These are phyloP conservation scores for Orbilia blumenaviensis DNA, from an alignment of 2,329 filamentous ascomycete genomes.

Conservation along the genomic window DNA sequence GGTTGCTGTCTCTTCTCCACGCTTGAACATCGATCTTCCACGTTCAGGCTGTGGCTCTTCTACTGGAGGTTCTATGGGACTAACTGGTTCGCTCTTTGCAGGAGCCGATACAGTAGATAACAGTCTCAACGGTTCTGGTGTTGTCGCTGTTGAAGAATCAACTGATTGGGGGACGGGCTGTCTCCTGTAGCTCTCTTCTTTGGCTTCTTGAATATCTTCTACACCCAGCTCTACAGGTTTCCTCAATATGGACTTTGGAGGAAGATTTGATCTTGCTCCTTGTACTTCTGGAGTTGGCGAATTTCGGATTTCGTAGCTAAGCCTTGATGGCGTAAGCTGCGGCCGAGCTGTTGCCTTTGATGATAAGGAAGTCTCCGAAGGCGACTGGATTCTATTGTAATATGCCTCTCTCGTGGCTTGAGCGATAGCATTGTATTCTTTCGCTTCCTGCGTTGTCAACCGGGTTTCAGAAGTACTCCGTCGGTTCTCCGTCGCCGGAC, in stretches of 20 bases:
- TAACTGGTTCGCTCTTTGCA: conserved; percentile 28
- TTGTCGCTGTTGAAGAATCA: conserved; percentile 6
- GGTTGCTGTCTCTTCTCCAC: conserved; percentile 23
- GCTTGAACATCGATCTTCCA: conserved; percentile 43
- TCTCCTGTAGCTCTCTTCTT: conserved; percentile 8
- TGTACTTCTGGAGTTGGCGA: conserved; percentile 36
- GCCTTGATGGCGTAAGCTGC: conserved; percentile 39
- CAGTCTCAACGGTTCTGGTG: conserved; percentile 22
- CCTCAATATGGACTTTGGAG: conserved; percentile 49
- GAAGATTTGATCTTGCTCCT: conserved; percentile 8
- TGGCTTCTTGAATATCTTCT: conserved; percentile 18
- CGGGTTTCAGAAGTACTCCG: conserved; percentile 29
- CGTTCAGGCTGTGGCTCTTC: conserved; percentile 36
- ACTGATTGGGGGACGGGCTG: conserved; percentile 13
- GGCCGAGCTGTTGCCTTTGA: conserved; percentile 20
- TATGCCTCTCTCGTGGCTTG: conserved; percentile 47
- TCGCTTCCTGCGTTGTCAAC: conserved; percentile 50
- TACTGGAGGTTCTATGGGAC: conserved; percentile 7
- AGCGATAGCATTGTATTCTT: conserved; percentile 53
- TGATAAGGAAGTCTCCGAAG: conserved; percentile 22
- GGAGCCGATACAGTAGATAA: conserved; percentile 5
- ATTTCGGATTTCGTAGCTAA: conserved; percentile 44
- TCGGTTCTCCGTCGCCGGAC: conserved; percentile 23
- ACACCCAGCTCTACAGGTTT: conserved; percentile 28
- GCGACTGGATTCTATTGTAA: conserved; percentile 28